phyloP scores from a whole-genome alignment of 2,329 filamentous ascomycete genomes.

The Aspergillus ruber region DNA sequence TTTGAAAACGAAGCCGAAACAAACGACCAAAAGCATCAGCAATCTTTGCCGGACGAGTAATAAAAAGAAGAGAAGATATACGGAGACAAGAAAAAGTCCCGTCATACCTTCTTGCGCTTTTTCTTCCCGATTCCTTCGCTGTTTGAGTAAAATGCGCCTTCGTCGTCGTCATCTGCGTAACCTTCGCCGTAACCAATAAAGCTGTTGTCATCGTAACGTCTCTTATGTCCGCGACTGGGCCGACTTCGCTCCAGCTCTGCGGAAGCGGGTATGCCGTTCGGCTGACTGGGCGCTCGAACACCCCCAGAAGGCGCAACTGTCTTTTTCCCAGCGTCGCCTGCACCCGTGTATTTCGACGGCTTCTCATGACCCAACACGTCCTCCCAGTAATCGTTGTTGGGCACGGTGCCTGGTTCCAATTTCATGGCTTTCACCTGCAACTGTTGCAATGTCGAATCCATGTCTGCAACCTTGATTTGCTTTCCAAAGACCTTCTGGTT shows the following conservation, averaged over 20 bases:
- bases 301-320: conserved; percentile 15
- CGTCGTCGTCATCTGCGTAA: conserved; percentile 44
- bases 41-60: conserved; percentile 1
- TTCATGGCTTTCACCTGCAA: conserved; percentile 41
- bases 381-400: conserved; percentile 45
- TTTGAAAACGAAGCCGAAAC: conserved; percentile 1
- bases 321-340: conserved; percentile 27
- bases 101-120: conserved; percentile 44
- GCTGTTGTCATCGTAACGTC: conserved; percentile 46
- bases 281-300: conserved; percentile 19
- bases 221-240: conserved; percentile 43
- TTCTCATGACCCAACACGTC: conserved; percentile 45
- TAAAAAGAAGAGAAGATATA: neutral
- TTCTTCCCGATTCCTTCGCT: conserved; percentile 40
- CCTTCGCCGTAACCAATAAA: conserved; percentile 48
- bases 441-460: conserved; percentile 36
- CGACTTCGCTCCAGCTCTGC: conserved; percentile 31
- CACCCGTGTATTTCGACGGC: conserved; percentile 27
- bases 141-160: conserved; percentile 39
- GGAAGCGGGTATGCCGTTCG: conserved; percentile 20
- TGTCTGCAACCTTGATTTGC: conserved; percentile 38
- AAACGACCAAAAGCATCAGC: conserved; percentile 8
- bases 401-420: conserved; percentile 41
- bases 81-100: neutral
- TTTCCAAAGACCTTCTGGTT: conserved; percentile 44